Base-by-base conservation (phyloP, 1,284 basidiomycete genomes). In the Coniophora puteana region DNA sequence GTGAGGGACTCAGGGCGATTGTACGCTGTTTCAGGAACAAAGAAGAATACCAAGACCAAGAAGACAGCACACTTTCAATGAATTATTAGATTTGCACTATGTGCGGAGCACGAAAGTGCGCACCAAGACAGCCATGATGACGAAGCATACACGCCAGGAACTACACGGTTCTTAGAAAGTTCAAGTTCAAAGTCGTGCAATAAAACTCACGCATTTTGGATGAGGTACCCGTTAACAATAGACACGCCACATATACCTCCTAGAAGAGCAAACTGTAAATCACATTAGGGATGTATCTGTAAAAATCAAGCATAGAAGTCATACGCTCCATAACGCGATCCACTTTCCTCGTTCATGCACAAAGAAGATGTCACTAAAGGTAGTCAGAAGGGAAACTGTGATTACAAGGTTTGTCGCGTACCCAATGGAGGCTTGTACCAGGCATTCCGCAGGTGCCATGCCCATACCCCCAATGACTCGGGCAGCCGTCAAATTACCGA, bases 271-370 rank as follows among this genome's bases (percentile, higher is more conserved):
- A 50, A 50, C 45, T 47, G 23, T 24, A 5, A 17, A 10, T 13
- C 12, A 10, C 23, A 25, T 28, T 32, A 18, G 25, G 11, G 16
- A 12, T 26, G 13, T 1, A 12, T 37, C n/a, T 10, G 22, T 18
- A 11, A n/a, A 34, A 37, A 33, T 11, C 11, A 43, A 20, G 14
- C 14, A 13, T 32, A 27, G 20, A n/a, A 24, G 23, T 8, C 48
- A 7, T 34, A 50, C 46, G 23, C 46, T 47, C 48, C 46, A 50
- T 10, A 47, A 18, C 17, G 43, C 46, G 17, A 50, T 50, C 48
- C 48, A 50, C 22, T 17, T 42, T 2, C 48, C 48, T 30, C 48
- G 34, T 28, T 50, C 49, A 21, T 50, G 49, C 29, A 50, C 49
- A 27, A 50, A 50, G 28, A 48, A 50, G 14, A 50, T 47, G 31